Evolutionary conservation across 208 protist species (phyloP).

Genomic region (Herpetomonas samuelpessoai): DNA sequence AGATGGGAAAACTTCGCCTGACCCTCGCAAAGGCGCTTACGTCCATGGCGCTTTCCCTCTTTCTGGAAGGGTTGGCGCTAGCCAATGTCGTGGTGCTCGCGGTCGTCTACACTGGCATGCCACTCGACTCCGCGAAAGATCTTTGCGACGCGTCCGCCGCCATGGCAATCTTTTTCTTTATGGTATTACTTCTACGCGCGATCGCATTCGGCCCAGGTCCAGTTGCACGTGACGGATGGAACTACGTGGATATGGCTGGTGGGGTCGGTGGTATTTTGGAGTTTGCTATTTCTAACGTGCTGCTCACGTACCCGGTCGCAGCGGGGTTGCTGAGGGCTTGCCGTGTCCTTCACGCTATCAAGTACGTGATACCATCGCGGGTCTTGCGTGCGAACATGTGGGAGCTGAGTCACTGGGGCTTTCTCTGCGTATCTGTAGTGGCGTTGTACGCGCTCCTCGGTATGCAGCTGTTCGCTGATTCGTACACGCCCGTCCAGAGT

Average conservation of each 20-base stretch:
- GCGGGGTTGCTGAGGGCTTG: constrained; percentile 37
- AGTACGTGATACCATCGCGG: constrained; percentile 17
- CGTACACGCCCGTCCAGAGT: not conserved
- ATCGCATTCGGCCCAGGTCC: constrained; percentile 19
- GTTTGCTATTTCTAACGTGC: constrained; percentile 18
- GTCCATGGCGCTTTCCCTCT: constrained; percentile 10
- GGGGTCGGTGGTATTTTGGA: constrained; percentile 41
- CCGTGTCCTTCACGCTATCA: constrained; percentile 28
- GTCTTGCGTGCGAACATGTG: constrained; percentile 9
- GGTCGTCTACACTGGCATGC: constrained; percentile 22
- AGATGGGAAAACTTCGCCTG: not conserved
- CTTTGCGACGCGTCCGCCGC: constrained; percentile 24
- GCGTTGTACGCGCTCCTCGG: constrained; percentile 52
- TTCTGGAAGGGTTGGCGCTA: constrained; percentile 30
- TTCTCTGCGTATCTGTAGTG: constrained; percentile 20
- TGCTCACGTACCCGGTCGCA: constrained; percentile 17
- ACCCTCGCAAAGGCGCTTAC: too few relatives aligned
- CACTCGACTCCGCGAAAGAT: not conserved
- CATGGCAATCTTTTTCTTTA: constrained; percentile 34
- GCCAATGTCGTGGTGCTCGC: constrained; percentile 41
- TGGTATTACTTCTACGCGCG: constrained; percentile 33
- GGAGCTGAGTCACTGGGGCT: constrained; percentile 18
- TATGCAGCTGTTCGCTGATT: constrained; percentile 49
- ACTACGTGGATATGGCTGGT: constrained; percentile 33
- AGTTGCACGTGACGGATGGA: constrained; percentile 29